Conservation (phyloP, 2,329 filamentous ascomycete genomes). For the Rhynchosporium agropyri region DNA sequence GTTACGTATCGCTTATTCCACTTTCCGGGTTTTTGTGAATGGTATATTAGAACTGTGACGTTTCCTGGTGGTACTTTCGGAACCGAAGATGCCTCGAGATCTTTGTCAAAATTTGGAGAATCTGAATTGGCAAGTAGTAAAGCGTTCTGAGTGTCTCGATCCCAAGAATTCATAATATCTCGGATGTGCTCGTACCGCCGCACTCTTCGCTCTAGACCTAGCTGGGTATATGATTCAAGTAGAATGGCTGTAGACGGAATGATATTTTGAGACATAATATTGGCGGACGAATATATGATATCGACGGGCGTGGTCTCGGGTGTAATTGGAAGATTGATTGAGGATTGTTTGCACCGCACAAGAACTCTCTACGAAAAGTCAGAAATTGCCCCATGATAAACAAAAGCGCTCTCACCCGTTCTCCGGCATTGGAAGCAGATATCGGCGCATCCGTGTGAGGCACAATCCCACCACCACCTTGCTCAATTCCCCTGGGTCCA, state of each 20-base stretch:
- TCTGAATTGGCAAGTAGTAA: slow-evolving; percentile 68
- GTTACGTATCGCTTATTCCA: slow-evolving; percentile 87
- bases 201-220: slow-evolving; percentile 80
- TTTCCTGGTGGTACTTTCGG: slow-evolving; percentile 66
- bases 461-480: slow-evolving; percentile 43
- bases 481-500: slow-evolving; percentile 26
- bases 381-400: not conserved
- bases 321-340: slow-evolving; percentile 71
- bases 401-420: slow-evolving; percentile 59
- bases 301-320: slow-evolving; percentile 75
- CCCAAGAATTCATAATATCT: slow-evolving; percentile 93
- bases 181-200: slow-evolving; percentile 84
- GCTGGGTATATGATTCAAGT: slow-evolving; percentile 72
- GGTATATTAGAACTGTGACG: slow-evolving; percentile 71
- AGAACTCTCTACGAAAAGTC: slow-evolving; percentile 59
- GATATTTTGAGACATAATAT: slow-evolving; percentile 64
- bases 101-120: slow-evolving; percentile 55
- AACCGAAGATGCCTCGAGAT: slow-evolving; percentile 68
- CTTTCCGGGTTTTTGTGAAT: slow-evolving; percentile 79
- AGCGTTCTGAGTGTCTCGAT: slow-evolving; percentile 75
- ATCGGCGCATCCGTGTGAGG: slow-evolving; percentile 73
- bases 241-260: slow-evolving; percentile 69
- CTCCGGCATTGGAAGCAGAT: slow-evolving; percentile 78
- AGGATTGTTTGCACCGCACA: slow-evolving; percentile 71
- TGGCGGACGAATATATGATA: slow-evolving; percentile 68